Percentiles rank a stretch among this genome's conserved stretches.
These are phyloP conservation scores for Entomortierella chlamydospora DNA, from an alignment of 192 early-diverging fungal species.

Conservation along the genomic window DNA sequence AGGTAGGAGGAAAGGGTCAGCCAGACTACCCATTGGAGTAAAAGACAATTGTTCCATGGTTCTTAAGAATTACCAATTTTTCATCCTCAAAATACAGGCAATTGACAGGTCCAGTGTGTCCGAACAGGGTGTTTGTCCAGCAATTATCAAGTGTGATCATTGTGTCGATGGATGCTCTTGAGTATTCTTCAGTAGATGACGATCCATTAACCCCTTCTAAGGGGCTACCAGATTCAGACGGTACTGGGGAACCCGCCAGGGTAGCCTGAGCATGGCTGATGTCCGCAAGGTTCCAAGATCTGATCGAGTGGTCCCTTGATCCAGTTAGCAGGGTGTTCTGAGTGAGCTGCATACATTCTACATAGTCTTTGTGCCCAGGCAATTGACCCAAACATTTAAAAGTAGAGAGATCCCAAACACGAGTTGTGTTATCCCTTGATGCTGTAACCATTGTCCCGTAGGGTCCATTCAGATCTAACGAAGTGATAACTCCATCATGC, in stretches of 20 bases:
- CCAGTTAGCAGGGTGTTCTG: constrained; percentile 54
- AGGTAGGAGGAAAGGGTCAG: too few species aligned
- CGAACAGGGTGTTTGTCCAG: constrained; percentile 56
- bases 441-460: constrained; percentile 70
- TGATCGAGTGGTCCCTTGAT: constrained; percentile 38
- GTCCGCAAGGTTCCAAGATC: constrained; percentile 35
- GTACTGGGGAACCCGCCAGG: constrained; percentile 16
- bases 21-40: too few species aligned
- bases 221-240: constrained; percentile 7
- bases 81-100: constrained; percentile 66
- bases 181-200: constrained; percentile 10
- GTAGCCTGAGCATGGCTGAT: constrained; percentile 22
- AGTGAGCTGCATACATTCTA: constrained; percentile 35
- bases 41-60: too few species aligned
- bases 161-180: constrained; percentile 25
- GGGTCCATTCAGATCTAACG: constrained; percentile 68
- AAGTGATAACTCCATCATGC: constrained; percentile 70
- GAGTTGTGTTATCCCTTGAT: constrained; percentile 75
- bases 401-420: constrained; percentile 75
- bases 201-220: constrained; percentile 14
- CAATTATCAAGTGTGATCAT: constrained; percentile 24
- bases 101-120: constrained; percentile 60
- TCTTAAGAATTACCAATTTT: constrained; percentile 55
- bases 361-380: constrained; percentile 56
- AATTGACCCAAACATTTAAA: constrained; percentile 68